These are phyloP conservation scores for Sporothrix sp. DNA, from an alignment of 2,329 filamentous ascomycete species.

Conservation along the genomic window DNA sequence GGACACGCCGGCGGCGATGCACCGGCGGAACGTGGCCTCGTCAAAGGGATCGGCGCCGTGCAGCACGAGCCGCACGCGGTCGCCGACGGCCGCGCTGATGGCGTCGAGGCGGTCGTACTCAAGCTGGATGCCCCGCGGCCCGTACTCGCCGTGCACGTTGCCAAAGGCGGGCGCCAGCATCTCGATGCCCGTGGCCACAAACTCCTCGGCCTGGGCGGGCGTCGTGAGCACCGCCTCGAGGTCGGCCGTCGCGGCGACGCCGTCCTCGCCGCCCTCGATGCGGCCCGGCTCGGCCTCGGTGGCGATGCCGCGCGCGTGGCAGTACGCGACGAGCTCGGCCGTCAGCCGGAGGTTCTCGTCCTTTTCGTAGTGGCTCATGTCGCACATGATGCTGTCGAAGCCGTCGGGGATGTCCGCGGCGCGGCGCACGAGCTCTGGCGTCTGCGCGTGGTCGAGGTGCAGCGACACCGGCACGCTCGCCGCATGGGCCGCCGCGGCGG, in stretches of 20 bases:
- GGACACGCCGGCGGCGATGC: slow-evolving; percentile 36
- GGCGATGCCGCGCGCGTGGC: slow-evolving; percentile 52
- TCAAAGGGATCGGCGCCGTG: slow-evolving; percentile 41
- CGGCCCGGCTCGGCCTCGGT: slow-evolving; percentile 61
- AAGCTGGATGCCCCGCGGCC: slow-evolving; percentile 50
- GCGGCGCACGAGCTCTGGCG: slow-evolving; percentile 48
- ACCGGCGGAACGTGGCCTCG: slow-evolving; percentile 34
- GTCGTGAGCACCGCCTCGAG: slow-evolving; percentile 49
- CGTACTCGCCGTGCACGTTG: slow-evolving; percentile 68
- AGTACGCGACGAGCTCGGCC: slow-evolving; percentile 51
- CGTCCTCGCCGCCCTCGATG: slow-evolving; percentile 53
- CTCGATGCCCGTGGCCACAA: slow-evolving; percentile 61
- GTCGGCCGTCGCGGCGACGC: slow-evolving; percentile 51
- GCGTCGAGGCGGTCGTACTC: slow-evolving; percentile 45
- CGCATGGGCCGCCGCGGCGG: slow-evolving; percentile 44
- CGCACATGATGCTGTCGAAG: slow-evolving; percentile 66
- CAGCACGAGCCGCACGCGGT: slow-evolving; percentile 36
- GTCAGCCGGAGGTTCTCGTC: slow-evolving; percentile 56
- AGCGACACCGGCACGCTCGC: slow-evolving; percentile 51
- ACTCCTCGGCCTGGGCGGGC: slow-evolving; percentile 58
- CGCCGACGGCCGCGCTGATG: slow-evolving; percentile 35
- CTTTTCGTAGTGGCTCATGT: slow-evolving; percentile 62
- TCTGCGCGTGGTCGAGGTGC: slow-evolving; percentile 59
- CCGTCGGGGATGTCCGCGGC: slow-evolving; percentile 48
- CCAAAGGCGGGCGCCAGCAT: slow-evolving; percentile 67